Conservation (phyloP, 805 yeast species). For the Wickerhamiella parazyma region DNA sequence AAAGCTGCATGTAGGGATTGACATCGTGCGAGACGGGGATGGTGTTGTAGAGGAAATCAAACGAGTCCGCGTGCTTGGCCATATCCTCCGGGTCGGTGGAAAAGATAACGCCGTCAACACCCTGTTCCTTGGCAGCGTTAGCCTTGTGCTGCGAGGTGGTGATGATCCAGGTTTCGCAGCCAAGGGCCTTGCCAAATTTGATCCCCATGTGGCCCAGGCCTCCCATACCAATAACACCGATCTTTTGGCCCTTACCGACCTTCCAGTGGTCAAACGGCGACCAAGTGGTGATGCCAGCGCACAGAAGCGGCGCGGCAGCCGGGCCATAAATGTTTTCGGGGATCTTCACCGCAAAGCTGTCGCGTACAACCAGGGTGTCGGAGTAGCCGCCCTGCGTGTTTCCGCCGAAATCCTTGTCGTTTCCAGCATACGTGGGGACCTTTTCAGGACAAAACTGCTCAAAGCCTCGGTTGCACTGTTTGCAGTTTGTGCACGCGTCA, state of each 20-base stretch:
- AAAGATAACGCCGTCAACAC: constrained; percentile 43
- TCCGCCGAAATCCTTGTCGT: constrained; percentile 42
- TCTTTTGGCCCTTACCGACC: constrained; percentile 37
- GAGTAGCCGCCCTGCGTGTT: constrained; percentile 41
- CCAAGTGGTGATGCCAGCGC: constrained; percentile 66
- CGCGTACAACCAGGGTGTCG: constrained; percentile 32
- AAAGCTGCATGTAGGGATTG: constrained; percentile 33
- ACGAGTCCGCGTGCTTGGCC: constrained; percentile 22
- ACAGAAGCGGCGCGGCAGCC: constrained; percentile 56
- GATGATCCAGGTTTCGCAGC: constrained; percentile 47
- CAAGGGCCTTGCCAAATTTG: constrained; percentile 45
- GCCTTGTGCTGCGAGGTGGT: constrained; percentile 40
- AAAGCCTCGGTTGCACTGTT: constrained; percentile 41
- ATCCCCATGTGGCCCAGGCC: constrained; percentile 55
- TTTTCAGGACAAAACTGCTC: constrained; percentile 42
- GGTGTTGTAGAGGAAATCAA: constrained; percentile 44
- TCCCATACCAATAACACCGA: constrained; percentile 52
- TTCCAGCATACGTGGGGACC: constrained; percentile 40
- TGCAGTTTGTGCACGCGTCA: constrained; percentile 47
- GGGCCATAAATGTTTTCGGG: constrained; percentile 41
- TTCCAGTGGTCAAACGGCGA: constrained; percentile 45
- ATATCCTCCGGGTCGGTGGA: constrained; percentile 33
- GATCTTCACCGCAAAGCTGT: constrained; percentile 48
- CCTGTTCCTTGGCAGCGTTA: constrained; percentile 39
- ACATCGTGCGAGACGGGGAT: constrained; percentile 38